phyloP scores from a whole-genome alignment of 129 eudicot species.

The Tagetes erecta region DNA sequence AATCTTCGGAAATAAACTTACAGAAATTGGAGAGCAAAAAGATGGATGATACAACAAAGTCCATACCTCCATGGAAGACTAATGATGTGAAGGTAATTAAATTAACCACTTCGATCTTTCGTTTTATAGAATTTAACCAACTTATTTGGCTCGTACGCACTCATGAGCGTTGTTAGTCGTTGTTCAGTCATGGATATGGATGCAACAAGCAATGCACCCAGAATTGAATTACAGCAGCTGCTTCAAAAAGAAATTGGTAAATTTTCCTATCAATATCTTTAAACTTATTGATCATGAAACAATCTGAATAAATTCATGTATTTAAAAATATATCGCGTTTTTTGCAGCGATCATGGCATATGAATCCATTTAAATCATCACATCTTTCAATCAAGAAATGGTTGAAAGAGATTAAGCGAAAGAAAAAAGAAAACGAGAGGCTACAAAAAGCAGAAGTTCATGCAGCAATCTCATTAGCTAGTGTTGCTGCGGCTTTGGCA shows the following conservation, averaged over 20 bases:
- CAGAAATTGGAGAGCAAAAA: conserved; percentile 63
- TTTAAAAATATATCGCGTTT: not conserved
- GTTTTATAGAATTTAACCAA: not conserved
- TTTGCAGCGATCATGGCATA: conserved; percentile 68
- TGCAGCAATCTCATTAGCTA: conserved; percentile 88
- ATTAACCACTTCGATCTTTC: not conserved
- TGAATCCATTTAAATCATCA: conserved; percentile 49
- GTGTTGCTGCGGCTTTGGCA: conserved; percentile 92
- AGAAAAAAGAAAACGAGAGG: conserved; percentile 74
- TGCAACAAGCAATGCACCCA: conserved; percentile 99
- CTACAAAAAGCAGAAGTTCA: conserved; percentile 87
- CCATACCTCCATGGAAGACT: conserved; percentile 79
- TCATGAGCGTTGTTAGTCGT: not conserved
- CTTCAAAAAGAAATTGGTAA: conserved; percentile 79
- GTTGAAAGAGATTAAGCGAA: conserved; percentile 78
- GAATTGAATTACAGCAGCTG: conserved; percentile 77
- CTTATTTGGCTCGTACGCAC: not conserved
- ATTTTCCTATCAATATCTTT: not conserved
- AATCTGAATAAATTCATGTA: not conserved
- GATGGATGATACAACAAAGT: conserved; percentile 55
- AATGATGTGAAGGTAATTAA: conserved; percentile 78
- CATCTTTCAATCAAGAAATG: conserved; percentile 75
- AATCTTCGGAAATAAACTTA: conserved; percentile 16
- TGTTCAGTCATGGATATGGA: conserved; percentile 96
- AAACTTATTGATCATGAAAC: not conserved